A percentile compares a stretch with the other conserved stretches of the same genome.
These are phyloP conservation scores for Trichothecium sympodiale DNA, from an alignment of 2,329 filamentous ascomycete species.

Conservation along the genomic window DNA sequence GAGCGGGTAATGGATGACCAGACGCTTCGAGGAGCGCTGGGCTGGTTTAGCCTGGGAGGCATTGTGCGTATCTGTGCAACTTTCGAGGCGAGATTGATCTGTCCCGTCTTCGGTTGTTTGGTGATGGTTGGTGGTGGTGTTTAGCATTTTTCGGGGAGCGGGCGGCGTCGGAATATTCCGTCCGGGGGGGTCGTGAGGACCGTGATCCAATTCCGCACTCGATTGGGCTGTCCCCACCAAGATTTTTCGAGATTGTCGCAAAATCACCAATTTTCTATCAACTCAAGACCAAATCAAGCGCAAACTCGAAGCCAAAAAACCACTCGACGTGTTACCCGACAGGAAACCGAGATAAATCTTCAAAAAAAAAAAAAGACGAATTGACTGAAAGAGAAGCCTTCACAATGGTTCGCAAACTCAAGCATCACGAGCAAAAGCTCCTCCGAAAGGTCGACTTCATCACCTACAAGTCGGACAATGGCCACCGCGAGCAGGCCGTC, in stretches of 20 bases:
- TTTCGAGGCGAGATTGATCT: no score
- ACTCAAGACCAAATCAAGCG: no score
- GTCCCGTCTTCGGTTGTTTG: no score
- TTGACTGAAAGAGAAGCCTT: conserved; percentile 1
- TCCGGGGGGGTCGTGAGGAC: neutral
- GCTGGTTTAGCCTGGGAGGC: neutral
- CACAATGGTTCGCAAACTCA: conserved; percentile 88
- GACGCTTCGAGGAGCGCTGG: neutral
- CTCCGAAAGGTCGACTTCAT: conserved; percentile 89
- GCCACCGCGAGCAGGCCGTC: conserved; percentile 72
- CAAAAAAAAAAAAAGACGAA: neutral
- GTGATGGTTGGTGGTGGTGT: neutral
- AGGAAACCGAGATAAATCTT: no score
- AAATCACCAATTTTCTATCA: no score
- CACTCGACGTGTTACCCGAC: neutral
- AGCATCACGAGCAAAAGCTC: conserved; percentile 94
- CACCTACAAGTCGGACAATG: conserved; percentile 80
- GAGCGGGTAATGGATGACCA: conserved; percentile 11
- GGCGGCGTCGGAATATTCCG: neutral
- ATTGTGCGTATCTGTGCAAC: no score
- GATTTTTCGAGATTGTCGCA: conserved; percentile 2
- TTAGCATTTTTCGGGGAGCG: conserved; percentile 1
- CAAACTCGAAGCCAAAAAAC: conserved; percentile 1
- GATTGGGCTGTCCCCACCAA: conserved; percentile 3
- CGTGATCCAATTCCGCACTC: conserved; percentile 2